Base-by-base conservation (phyloP, 352 stramenopile genomes). In the Phytophthora kernoviae region DNA sequence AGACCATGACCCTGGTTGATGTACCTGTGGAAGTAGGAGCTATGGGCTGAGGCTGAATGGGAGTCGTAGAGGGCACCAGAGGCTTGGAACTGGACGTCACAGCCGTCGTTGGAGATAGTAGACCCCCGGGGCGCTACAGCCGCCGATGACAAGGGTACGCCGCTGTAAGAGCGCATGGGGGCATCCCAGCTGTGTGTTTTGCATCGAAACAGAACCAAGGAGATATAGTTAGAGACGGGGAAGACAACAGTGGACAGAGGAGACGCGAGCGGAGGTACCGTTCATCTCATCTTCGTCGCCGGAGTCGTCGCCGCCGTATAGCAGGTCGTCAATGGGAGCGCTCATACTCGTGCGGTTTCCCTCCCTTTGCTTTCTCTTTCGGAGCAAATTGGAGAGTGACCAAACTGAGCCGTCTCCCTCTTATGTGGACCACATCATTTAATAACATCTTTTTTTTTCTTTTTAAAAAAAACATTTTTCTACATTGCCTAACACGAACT, bases 241-340 rank as follows among this genome's bases (percentile, higher is more conserved):
- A 49, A 24, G 11, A 37, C 8, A 26, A 27, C 21, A 11, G 30
- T 26, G 6, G 51, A 33, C 8, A 58, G 20, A 67, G 21, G n/a
- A 51, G 48, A 40, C 22, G 51, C 9, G 44, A 36, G 8, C 36
- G 22, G 22, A 81, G 81, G 62, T 71, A 93, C 84, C 56, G 49
- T 62, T 73, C 65, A 93, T 79, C 4, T 90, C 77, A 24, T 88
- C 81, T 36, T 93, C 84, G 47, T 93, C 84, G 40, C 84, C 84
- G 24, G 84, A 91, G 68, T 95, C 86, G 37, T 93, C 84, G 54
- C 79, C 84, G 42, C 81, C 84, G 62, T 84, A 95, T 45, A 95
- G 70, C 52, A 95, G 61, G 58, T 93, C 80, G 55, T 95, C 87
- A 41, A 95, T 91, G 27, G 82, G 87, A 34, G 87, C 87, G 58